Evolutionary conservation across 176 grass and related monocot species (phyloP), one percentile per base, ranked within the genome.

Genomic region (Aegilops tauschii): DNA sequence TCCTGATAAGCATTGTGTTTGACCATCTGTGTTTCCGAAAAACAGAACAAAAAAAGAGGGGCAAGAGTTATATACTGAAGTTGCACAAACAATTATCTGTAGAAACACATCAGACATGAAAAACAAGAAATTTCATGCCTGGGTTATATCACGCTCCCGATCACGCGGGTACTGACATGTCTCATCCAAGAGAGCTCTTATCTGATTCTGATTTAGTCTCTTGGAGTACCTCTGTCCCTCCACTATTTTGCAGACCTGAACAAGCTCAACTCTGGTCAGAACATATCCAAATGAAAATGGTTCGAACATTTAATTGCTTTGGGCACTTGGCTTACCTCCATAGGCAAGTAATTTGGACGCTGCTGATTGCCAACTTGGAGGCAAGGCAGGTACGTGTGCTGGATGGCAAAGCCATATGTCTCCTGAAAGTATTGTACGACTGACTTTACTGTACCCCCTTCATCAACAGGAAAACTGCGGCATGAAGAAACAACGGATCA

Each of bases 391-490:
- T 94, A 86, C 10, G 92, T 96, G 83, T 98, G 96, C 27, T 98
- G 86, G 75, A 98, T 93, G 28, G 86, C 83, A 76, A 96, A 98
- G 35, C 90, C 93, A 70, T 98, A 96, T 54, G 92, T 98, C 85
- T 98, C 96, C 83, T 92, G 93, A 92, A 98, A 98, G 80, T 98
- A 96, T 56, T 98, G 92, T 54, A 98, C 87, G 65, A 98, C 96
- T 6, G 90, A 98, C 69, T 98, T 98, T 74, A 98, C 29, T 36
- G 90, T 88, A 18, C 93, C 93, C 17, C 88, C 90, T 81, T 98
- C 86, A 65, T 98, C 96, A 63, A 98, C 87, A 54, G 93, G 90
- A 73, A 98, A 98, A 80, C 96, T 98, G 88, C 16, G 52, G 31
- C 18, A 91, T 12, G 17, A 77, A 83, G 36, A 83, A 83, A 75